Evolutionary conservation across 2,329 filamentous ascomycete species (phyloP), one percentile per base, ranked within the genome.

Genomic region (Fusarium setosum): DNA sequence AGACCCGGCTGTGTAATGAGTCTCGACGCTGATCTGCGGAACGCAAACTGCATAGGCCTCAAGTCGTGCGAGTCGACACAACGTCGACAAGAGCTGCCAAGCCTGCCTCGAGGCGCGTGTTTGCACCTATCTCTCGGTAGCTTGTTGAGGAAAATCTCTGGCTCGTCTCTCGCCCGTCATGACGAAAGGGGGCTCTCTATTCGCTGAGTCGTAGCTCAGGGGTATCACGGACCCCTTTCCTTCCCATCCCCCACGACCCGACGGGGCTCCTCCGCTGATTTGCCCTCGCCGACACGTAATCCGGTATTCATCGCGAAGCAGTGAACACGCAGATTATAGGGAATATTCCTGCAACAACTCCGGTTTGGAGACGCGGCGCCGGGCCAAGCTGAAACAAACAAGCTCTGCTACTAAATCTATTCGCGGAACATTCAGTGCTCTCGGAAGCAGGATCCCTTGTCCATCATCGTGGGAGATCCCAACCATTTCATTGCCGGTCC

Each of bases 221-320:
- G 62, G 58, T 38, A 63, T 42, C 42, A 21, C 40, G 41, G 63
- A 51, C 47, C 55, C 58, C 61, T 55, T 61, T 60, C 21, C 40
- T 20, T 42, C 13, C 11, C 20, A 10, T 44, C 41, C 40, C 35
- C 12, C 15, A 42, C n/a, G n/a, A n/a, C n/a, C 61, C 60, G 51
- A 53, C 51, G 31, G 23, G 26, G 37, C 18, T 34, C n/a, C n/a
- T n/a, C 49, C 26, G 24, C 49, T 52, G 26, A 32, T 18, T 38
- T 26, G 12, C 4, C 21, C 29, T 35, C 21, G 10, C 34, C 42
- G 63, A 67, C 60, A 58, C 64, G 64, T 58, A 65, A 67, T 54
- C 64, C 32, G 47, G 63, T 57, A 38, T 54, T 60, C 64, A 65
- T 65, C 52, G 15, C 18, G n/a, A 52, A 21, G 40, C 15, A 42